phyloP scores from a whole-genome alignment of 2,329 filamentous ascomycete species.

The Neonectria hederae region DNA sequence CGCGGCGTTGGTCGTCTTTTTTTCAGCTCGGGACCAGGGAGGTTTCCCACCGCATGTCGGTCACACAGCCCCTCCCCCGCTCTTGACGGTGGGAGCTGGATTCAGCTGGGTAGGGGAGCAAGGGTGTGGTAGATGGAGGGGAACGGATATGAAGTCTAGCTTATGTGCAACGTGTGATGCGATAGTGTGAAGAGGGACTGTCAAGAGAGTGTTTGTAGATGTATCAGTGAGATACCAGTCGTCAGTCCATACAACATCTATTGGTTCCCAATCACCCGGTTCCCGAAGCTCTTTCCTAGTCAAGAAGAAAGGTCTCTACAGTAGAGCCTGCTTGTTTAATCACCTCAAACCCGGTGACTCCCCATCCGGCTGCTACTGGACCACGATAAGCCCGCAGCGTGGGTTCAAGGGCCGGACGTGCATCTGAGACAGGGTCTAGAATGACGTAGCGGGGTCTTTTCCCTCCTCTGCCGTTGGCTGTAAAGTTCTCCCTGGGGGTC shows the following conservation, averaged over 20 bases:
- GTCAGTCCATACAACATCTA: too few species aligned
- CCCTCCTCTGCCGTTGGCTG: background rate
- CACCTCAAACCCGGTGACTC: conserved; percentile 10
- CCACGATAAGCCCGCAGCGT: conserved; percentile 18
- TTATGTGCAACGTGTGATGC: too few species aligned
- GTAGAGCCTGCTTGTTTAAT: background rate
- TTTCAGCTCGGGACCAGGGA: conserved; percentile 2
- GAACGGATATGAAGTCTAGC: too few species aligned
- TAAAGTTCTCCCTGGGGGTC: background rate
- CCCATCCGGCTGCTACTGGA: conserved; percentile 7
- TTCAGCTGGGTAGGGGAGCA: conserved; percentile 17
- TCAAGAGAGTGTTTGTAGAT: too few species aligned
- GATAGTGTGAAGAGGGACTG: too few species aligned
- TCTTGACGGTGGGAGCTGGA: background rate
- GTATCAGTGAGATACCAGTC: background rate
- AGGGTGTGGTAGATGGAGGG: background rate
- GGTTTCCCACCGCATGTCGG: background rate
- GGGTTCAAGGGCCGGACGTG: background rate
- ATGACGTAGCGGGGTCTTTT: conserved; percentile 36
- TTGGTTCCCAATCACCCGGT: background rate
- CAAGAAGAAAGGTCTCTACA: background rate
- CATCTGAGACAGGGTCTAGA: conserved; percentile 29
- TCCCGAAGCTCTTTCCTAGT: background rate
- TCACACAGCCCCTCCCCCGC: conserved; percentile 13
- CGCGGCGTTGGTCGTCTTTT: background rate